Conservation (phyloP, 2,329 filamentous ascomycete genomes). For the Tetracladium maxilliforme region DNA sequence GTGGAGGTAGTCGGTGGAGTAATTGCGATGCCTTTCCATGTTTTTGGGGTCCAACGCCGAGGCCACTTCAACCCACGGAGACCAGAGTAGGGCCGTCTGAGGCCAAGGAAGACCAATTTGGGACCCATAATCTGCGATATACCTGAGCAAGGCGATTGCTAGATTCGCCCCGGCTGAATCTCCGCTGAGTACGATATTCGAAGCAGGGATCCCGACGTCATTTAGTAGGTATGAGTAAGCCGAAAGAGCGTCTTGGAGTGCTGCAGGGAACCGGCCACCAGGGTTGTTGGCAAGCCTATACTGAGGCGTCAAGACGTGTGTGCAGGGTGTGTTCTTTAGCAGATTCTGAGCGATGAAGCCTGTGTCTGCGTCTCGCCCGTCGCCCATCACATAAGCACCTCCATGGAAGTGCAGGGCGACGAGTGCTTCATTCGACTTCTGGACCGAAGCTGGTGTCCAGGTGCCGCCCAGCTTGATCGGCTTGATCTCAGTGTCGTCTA, state of each 20-base stretch:
- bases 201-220: constrained; percentile 19
- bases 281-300: constrained; percentile 30
- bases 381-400: constrained; percentile 28
- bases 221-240: constrained; percentile 27
- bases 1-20: constrained; percentile 25
- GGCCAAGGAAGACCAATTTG: constrained; percentile 17
- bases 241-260: constrained; percentile 30
- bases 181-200: constrained; percentile 26
- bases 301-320: constrained; percentile 25
- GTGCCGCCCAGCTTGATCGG: no score
- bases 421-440: no score
- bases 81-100: constrained; percentile 22
- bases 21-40: no score
- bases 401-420: constrained; percentile 32
- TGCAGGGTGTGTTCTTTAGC: constrained; percentile 17
- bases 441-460: no score
- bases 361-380: constrained; percentile 19
- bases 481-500: no score
- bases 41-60: constrained; percentile 13
- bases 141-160: constrained; percentile 26
- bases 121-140: constrained; percentile 23
- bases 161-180: constrained; percentile 34
- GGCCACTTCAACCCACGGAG: constrained; percentile 23
- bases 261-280: constrained; percentile 30
- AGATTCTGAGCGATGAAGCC: constrained; percentile 17